Evolutionary conservation across 2,329 filamentous ascomycete species (phyloP).

Genomic region (Diaporthe batatas): DNA sequence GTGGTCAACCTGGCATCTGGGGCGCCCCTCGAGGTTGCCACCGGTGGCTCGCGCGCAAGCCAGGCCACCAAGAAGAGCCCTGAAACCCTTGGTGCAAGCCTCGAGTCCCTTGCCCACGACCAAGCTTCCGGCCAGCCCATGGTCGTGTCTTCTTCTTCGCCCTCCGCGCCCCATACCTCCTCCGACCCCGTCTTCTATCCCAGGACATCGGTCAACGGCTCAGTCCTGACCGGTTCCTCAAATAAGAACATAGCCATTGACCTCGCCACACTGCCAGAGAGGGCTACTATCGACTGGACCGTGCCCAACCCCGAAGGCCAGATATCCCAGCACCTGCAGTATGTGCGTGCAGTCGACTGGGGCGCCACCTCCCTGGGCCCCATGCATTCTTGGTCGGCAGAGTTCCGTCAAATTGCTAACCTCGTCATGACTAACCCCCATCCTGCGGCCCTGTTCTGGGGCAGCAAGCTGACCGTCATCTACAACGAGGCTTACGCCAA

Average conservation of each 20-base stretch:
- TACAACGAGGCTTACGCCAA: conserved; percentile 73
- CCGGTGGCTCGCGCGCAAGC: conserved; percentile 42
- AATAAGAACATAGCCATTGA: conserved; percentile 49
- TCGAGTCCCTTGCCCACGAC: background rate
- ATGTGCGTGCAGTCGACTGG: conserved; percentile 57
- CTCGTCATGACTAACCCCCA: conserved; percentile 54
- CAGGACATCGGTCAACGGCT: conserved; percentile 40
- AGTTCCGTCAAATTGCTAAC: conserved; percentile 58
- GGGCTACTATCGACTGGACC: conserved; percentile 54
- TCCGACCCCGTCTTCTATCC: conserved; percentile 39
- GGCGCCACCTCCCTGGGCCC: conserved; percentile 57
- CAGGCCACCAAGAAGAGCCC: conserved; percentile 29
- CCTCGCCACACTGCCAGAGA: conserved; percentile 50
- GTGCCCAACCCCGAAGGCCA: conserved; percentile 48
- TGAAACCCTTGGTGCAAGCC: background rate
- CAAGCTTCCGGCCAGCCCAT: background rate
- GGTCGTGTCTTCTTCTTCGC: background rate
- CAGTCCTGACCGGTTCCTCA: conserved; percentile 45
- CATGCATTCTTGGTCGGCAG: conserved; percentile 58
- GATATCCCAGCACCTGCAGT: conserved; percentile 49
- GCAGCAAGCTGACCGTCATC: conserved; percentile 70
- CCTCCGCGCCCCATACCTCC: background rate
- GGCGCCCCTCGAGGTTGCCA: conserved; percentile 45
- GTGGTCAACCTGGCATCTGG: conserved; percentile 47
- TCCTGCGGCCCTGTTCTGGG: conserved; percentile 72